Evolutionary conservation across 805 yeast genomes (phyloP), one percentile per base, ranked within the genome.

Genomic region (Candida succiphila): DNA sequence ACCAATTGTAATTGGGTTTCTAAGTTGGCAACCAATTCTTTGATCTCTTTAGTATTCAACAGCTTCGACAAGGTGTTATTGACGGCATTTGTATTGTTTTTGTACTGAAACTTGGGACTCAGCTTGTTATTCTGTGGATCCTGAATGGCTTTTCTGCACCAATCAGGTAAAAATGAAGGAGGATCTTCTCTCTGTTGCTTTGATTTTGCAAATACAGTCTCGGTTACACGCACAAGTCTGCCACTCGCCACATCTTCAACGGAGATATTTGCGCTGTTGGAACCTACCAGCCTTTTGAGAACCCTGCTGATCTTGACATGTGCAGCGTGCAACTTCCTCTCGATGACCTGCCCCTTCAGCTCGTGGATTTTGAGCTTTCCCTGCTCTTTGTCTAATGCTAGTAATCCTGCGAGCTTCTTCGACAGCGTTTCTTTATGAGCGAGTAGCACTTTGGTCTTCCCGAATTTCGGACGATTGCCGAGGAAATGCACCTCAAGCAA

Each of bases 401-500:
- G 57, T 14, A 31, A 25, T 7, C 17, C 15, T 12, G 26, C 22
- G 22, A 38, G 25, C 1, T 28, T 33, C 17, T 43, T 41, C 35
- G 64, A 54, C 31, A 67, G 41, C 31, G 65, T 49, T 39, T 66
- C 65, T 21, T 55, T 52, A 32, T 58, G 63, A 25, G 52, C 50
- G 26, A 68, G 49, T 32, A 72, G 52, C 42, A 56, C 61, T 40
- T 58, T 67, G 3, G 81, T 74, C 31, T 63, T 61, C 1, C 64
- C 57, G 46, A 60, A 73, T 37, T 82, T 56, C 1, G 78, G 69
- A 15, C 54, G 45, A 18, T 57, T 43, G 5, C 57, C 47, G 21
- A 62, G 48, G 52, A 60, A 72, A 44, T 68, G 66, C 25, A 63
- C 60, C 43, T 77, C 81, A 25, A 77, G 52, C 18, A 75, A 49